Base-by-base conservation (phyloP, 2,329 filamentous ascomycete species). In the Metarhizium brunneum region DNA sequence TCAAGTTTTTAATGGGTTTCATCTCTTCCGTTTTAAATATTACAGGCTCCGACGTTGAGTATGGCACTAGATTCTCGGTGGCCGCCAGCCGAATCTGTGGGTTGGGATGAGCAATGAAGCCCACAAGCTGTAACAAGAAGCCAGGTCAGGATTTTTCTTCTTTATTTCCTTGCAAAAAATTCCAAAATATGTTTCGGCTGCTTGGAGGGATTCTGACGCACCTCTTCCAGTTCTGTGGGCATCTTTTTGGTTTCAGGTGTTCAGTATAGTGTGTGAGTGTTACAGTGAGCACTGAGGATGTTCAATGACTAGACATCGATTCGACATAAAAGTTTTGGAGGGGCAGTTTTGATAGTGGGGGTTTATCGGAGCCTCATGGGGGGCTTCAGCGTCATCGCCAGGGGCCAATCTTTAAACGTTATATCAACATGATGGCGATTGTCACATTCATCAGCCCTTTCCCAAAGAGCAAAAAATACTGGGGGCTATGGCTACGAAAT, bases 21-120 rank as follows among this genome's bases (percentile, higher is more conserved):
- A 95, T 73, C 55, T 90, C 79, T 32, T 90, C 82, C 7, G 78
- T 77, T 73, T 96, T 97, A 79, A 99, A 99, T 25, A 97, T 82
- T 0, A 78, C 75, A 0, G 88, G 86, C 61, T 96, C 81, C 1
- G 80, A 73, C 11, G 83, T 79, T 29, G 88, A 88, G 61, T 89
- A 97, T 11, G 90, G 89, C 49, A 96, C 85, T 40, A 96, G 79
- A 64, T 95, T 88, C 71, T 96, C 91, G 54, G 86, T 84, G 51
- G 92, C 92, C 62, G 92, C 80, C 69, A 90, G 85, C 63, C 94
- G 85, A 61, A 97, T 90, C 69, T 96, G 88, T 47, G 90, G 90
- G 69, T 95, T 96, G 58, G 89, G 89, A 73, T 95, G 87, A 71
- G 89, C 87, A 57, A 97, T 88, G 73, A 97, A 96, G 69, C 91